Percentiles rank a stretch among this genome's conserved stretches.
These are phyloP conservation scores for Cenococcum geophilum DNA, from an alignment of 495 filamentous ascomycete species.

Conservation along the genomic window DNA sequence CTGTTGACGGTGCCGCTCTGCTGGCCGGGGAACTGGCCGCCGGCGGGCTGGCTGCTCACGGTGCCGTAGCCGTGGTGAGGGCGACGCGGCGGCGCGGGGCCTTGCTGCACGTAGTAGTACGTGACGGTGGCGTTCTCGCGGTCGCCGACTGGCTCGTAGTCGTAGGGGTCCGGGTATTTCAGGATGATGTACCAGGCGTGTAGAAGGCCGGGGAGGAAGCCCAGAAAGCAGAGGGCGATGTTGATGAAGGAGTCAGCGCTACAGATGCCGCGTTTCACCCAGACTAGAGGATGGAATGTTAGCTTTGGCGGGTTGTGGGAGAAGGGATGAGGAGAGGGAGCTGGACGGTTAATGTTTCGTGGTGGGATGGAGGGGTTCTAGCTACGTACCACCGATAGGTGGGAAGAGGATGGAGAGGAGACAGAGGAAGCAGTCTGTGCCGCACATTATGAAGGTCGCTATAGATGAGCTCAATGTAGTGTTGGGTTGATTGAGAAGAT, in stretches of 20 bases:
- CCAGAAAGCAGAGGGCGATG: slow-evolving; percentile 80
- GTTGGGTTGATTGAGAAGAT: background rate
- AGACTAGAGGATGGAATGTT: slow-evolving; percentile 52
- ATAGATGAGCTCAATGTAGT: background rate
- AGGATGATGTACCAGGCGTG: slow-evolving; percentile 99
- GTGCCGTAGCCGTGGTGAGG: slow-evolving; percentile 33
- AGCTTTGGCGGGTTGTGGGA: slow-evolving; percentile 31
- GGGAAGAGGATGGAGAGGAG: slow-evolving; percentile 89
- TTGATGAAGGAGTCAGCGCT: slow-evolving; percentile 92
- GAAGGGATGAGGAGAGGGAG: slow-evolving; percentile 9
- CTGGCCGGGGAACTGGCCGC: slow-evolving; percentile 33
- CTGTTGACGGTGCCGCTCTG: slow-evolving; percentile 28
- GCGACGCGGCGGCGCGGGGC: slow-evolving; percentile 9
- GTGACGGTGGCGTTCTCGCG: slow-evolving; percentile 44
- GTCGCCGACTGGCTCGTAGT: slow-evolving; percentile 56
- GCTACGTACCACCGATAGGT: slow-evolving; percentile 72
- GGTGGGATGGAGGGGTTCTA: slow-evolving; percentile 11
- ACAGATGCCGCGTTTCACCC: slow-evolving; percentile 94
- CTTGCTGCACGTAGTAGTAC: slow-evolving; percentile 46
- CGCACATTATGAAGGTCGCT: slow-evolving; percentile 52
- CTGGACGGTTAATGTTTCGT: slow-evolving; percentile 24
- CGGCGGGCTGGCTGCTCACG: slow-evolving; percentile 25
- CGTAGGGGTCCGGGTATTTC: slow-evolving; percentile 70
- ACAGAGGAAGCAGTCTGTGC: slow-evolving; percentile 79
- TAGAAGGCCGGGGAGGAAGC: slow-evolving; percentile 83